phyloP scores from a whole-genome alignment of 805 yeast species.

The Metschnikowia drakensbergensis region DNA sequence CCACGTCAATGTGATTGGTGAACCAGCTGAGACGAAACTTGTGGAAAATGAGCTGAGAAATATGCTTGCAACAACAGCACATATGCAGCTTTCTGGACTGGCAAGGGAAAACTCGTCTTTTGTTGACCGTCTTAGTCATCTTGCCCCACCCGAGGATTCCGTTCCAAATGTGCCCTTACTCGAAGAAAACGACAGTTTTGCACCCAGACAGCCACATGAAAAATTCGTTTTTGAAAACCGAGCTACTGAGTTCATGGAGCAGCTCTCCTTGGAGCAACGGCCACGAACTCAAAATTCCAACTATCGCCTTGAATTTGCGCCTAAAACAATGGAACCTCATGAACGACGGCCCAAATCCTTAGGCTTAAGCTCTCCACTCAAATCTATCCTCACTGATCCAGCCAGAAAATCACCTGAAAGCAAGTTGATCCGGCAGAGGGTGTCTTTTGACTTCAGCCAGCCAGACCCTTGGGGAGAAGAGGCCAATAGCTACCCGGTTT shows the following conservation, averaged over 20 bases:
- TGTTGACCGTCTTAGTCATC: background rate
- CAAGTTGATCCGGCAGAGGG: background rate
- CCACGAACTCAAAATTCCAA: background rate
- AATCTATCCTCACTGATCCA: slow-evolving; percentile 1
- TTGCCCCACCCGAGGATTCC: background rate
- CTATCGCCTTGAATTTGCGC: background rate
- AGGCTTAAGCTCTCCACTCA: background rate
- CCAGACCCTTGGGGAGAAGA: slow-evolving; percentile 5
- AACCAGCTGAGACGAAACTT: background rate
- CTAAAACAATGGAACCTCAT: background rate
- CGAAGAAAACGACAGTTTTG: background rate
- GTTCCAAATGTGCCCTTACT: background rate
- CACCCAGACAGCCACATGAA: background rate
- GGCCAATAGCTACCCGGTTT: slow-evolving; percentile 3
- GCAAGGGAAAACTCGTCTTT: background rate
- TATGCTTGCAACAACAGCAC: no score
- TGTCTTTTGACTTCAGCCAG: slow-evolving; percentile 2
- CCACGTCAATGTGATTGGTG: background rate
- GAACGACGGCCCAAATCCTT: background rate
- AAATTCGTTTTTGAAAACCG: background rate
- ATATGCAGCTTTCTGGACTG: no score
- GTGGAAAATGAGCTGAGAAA: no score
- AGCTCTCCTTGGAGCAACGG: background rate
- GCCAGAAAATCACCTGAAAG: background rate
- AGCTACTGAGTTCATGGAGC: no score